A percentile compares a stretch with the other conserved stretches of the same genome.
These are phyloP conservation scores for Penicillium roqueforti DNA, from an alignment of 495 filamentous ascomycete species.

Conservation along the genomic window DNA sequence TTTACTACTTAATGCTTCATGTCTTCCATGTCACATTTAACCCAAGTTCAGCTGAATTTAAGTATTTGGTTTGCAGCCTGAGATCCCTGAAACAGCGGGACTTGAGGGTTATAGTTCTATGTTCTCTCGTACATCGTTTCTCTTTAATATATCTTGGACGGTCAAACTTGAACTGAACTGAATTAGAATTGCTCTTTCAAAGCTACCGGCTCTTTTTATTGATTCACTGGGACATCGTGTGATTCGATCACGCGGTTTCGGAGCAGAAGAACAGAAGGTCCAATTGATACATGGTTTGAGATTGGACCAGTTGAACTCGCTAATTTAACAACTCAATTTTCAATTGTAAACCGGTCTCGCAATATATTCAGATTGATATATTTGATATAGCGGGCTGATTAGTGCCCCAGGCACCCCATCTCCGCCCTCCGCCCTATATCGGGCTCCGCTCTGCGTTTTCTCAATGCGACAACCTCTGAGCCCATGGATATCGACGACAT, in stretches of 20 bases:
- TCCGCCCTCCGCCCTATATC: conserved; percentile 14
- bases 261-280: neutral
- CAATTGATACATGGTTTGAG: neutral
- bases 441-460: conserved; percentile 13
- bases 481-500: conserved; percentile 88
- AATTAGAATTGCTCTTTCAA: neutral
- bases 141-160: conserved; percentile 1
- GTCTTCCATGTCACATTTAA: neutral
- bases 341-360: neutral
- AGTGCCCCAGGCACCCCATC: conserved; percentile 9
- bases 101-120: neutral
- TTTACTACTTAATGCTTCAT: neutral
- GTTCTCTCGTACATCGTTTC: neutral
- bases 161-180: neutral
- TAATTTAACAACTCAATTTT: neutral
- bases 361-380: neutral
- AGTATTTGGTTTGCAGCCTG: neutral
- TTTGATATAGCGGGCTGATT: neutral
- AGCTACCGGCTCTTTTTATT: neutral
- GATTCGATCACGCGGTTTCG: neutral
- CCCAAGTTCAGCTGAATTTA: neutral
- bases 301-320: neutral
- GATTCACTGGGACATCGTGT: neutral
- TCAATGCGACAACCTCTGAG: conserved; percentile 3
- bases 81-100: neutral